Conservation (phyloP, 352 stramenopile genomes). For the Globisporangium spinosum region DNA sequence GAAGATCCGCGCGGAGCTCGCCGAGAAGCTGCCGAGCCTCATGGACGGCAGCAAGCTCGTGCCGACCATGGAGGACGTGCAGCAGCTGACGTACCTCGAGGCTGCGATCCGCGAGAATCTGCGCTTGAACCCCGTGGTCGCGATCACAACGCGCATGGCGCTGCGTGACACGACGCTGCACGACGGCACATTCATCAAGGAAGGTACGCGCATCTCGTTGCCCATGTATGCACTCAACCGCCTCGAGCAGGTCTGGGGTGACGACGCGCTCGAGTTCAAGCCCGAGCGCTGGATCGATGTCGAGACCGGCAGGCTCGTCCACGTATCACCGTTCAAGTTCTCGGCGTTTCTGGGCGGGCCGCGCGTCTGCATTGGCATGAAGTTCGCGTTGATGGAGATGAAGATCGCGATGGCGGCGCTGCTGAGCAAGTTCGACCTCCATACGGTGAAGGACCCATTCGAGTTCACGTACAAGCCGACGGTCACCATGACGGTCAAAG, state of each 20-base stretch:
- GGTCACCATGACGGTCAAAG: conserved; percentile 39
- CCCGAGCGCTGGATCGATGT: conserved; percentile 59
- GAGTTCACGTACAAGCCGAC: conserved; percentile 47
- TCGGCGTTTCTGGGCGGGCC: not conserved
- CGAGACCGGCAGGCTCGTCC: not conserved
- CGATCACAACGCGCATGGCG: conserved; percentile 33
- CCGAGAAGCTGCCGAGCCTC: not conserved
- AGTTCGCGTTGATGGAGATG: conserved; percentile 29
- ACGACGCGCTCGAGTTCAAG: conserved; percentile 40
- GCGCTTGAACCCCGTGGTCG: conserved; percentile 42
- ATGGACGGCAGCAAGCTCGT: not conserved
- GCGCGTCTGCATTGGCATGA: not conserved
- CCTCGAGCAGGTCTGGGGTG: conserved; percentile 41
- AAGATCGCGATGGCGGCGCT: conserved; percentile 50
- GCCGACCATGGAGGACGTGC: not conserved
- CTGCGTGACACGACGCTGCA: conserved; percentile 32
- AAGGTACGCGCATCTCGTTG: not conserved
- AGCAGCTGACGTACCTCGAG: conserved; percentile 42
- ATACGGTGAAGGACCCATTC: conserved; percentile 39
- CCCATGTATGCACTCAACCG: not conserved
- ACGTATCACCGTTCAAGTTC: not conserved
- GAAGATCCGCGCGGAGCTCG: not conserved
- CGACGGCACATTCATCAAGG: conserved; percentile 34
- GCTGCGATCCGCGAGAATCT: conserved; percentile 45
- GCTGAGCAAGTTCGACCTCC: conserved; percentile 44